Evolutionary conservation across 768 basidiomycete genomes (phyloP), one percentile per base, ranked within the genome.

Genomic region (Postia placenta): DNA sequence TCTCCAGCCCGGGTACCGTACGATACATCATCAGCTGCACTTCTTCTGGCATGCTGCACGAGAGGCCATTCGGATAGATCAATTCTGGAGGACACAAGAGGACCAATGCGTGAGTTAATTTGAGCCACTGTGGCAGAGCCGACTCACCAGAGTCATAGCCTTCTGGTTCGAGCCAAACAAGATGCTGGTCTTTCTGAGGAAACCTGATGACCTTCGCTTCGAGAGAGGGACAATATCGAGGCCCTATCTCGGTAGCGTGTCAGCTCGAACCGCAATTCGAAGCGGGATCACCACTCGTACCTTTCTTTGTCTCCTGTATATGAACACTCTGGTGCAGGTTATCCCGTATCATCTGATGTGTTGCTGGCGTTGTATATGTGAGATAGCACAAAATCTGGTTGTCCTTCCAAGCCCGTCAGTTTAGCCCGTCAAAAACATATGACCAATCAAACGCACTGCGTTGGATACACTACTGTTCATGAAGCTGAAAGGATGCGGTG

Each of bases 1-100:
- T 82, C 66, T 93, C 89, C 23, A 95, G 69, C 0, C 92, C 92
- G 1, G 81, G 83, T 33, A 95, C 81, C 0, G 90, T 90, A 11
- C 84, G 81, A 68, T 94, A 79, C 80, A 95, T 81, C 4, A 74
- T 64, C 57, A 88, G 83, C 63, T 95, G 92, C 0, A 87, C 67
- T 50, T 94, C 92, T 63, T 87, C 86, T 0, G 92, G 89, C 56
- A 95, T 74, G 48, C 88, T 90, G 60, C 86, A 87, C 1, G 91
- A 93, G 14, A 95, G 74, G 0, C 92, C 92, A 51, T 92, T 92
- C 1, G 92, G 92, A 59, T 95, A 95, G 48, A 94, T 83, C 12
- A 94, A 62, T 49, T 91, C 92, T 90, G 33, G 25, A 49, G 2
- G 5, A 47, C n/a, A n/a, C n/a, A n/a, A 3, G 36, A 20, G 7